phyloP scores from a whole-genome alignment of 768 basidiomycete genomes.

The Calvatia gigantea region DNA sequence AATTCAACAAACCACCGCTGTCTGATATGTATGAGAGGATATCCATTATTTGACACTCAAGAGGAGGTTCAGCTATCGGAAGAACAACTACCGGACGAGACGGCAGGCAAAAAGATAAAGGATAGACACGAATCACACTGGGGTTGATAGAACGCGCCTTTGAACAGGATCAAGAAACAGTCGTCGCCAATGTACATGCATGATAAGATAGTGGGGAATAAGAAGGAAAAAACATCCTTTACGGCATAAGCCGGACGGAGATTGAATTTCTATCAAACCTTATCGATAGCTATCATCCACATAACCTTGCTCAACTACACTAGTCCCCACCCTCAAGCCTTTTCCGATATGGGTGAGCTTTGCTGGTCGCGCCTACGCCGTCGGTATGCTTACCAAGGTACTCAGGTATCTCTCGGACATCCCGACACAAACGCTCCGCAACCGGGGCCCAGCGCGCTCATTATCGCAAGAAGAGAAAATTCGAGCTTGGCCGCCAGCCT shows the following conservation, averaged over 20 bases:
- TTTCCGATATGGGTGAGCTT: constrained; percentile 72
- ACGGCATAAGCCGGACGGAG: constrained; percentile 28
- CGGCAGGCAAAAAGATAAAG: too few relatives aligned
- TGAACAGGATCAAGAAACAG: too few relatives aligned
- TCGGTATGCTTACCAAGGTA: constrained; percentile 13
- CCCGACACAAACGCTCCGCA: constrained; percentile 95
- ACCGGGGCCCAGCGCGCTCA: constrained; percentile 90
- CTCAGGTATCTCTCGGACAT: constrained; percentile 93
- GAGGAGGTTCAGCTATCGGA: too few relatives aligned
- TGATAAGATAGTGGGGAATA: too few relatives aligned
- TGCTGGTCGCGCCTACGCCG: constrained; percentile 22
- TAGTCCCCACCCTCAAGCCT: constrained; percentile 67
- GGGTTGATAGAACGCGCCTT: too few relatives aligned
- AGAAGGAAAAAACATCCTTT: neutral
- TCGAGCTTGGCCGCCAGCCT: constrained; percentile 98
- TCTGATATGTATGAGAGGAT: too few relatives aligned
- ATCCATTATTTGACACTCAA: too few relatives aligned
- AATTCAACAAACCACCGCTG: too few relatives aligned
- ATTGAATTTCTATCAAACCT: constrained; percentile 36
- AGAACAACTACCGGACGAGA: too few relatives aligned
- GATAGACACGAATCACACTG: too few relatives aligned
- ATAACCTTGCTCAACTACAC: constrained; percentile 39
- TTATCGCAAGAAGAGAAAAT: constrained; percentile 99
- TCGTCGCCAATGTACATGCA: too few relatives aligned
- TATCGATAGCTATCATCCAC: constrained; percentile 52